Percentiles rank a stretch among this genome's conserved stretches.
phyloP scores from a whole-genome alignment of 257 asterid genomes.

The Jacaranda copaia region DNA sequence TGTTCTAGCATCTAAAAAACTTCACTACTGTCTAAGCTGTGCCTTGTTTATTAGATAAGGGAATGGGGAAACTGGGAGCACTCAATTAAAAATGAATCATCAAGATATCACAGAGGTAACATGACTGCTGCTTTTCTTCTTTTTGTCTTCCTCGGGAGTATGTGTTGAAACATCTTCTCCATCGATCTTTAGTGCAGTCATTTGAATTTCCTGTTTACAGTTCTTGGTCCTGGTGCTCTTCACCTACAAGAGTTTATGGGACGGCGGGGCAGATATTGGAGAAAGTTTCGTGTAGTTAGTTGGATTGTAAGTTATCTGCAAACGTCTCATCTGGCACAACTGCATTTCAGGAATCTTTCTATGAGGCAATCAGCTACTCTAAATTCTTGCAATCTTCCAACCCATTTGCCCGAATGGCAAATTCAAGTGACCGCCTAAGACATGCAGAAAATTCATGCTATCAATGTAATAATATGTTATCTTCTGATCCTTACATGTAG shows the following conservation, averaged over 20 bases:
- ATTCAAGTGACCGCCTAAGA: background rate
- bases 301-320: constrained; percentile 64
- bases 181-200: background rate
- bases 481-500: constrained; percentile 42
- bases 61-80: constrained; percentile 88
- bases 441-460: background rate
- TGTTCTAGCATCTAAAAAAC: background rate
- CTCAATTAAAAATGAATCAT: constrained; percentile 47
- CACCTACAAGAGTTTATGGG: constrained; percentile 57
- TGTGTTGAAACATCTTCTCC: background rate
- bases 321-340: background rate
- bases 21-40: background rate
- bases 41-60: constrained; percentile 53
- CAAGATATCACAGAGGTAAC: constrained; percentile 48
- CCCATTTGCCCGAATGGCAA: background rate
- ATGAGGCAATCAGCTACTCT: background rate
- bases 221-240: constrained; percentile 30
- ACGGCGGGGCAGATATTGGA: constrained; percentile 78
- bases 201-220: constrained; percentile 35
- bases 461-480: background rate
- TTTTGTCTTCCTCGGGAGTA: background rate
- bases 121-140: background rate
- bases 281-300: constrained; percentile 65
- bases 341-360: background rate
- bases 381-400: background rate